Evolutionary conservation across 306 rosid species (phyloP), one percentile per base, ranked within the genome.

Genomic region (Lagenaria siceraria): DNA sequence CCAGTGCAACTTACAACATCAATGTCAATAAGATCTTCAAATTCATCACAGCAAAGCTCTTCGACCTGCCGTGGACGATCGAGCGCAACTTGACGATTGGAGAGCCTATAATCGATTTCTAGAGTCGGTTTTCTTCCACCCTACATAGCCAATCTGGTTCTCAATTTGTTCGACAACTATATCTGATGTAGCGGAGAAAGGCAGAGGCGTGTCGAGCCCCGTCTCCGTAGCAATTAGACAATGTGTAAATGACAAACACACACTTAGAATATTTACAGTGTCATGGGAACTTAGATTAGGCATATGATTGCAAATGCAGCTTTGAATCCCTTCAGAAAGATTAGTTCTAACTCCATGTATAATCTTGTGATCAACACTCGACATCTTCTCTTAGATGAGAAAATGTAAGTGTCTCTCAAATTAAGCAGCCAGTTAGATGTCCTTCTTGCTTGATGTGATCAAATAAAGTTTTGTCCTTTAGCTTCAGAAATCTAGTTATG

Each of bases 21-120:
- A 92, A 95, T 61, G 98, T 92, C 77, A 95, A 95, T 83, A 92
- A 95, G 87, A 86, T 95, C 88, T 95, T 95, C 91, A 95, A 95
- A 80, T 95, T 95, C 89, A 85, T 95, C 82, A 95, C 98, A 9
- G 98, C 98, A 53, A 95, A 90, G 84, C 86, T 95, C 74, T 95
- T 95, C 8, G 98, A 95, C 80, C 78, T 95, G 31, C 97, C 98
- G 3, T 95, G 98, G 98, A 90, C 96, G 4, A 86, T 95, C 74
- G 96, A 92, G 85, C 87, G 98, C 18, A 95, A 95, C 86, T 86
- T 94, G 74, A 92, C 79, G 10, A 81, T 95, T 62, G 98, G 98
- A 53, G 98, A 95, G 76, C 98, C 98, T 43, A 95, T 95, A 40
- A 95, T 92, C 51, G 97, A 95, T 87, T 95, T 92, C 88, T 92